A percentile compares a stretch with the other conserved stretches of the same genome.
phyloP scores from a whole-genome alignment of 2,329 filamentous ascomycete genomes.

The Cercospora citrullina region DNA sequence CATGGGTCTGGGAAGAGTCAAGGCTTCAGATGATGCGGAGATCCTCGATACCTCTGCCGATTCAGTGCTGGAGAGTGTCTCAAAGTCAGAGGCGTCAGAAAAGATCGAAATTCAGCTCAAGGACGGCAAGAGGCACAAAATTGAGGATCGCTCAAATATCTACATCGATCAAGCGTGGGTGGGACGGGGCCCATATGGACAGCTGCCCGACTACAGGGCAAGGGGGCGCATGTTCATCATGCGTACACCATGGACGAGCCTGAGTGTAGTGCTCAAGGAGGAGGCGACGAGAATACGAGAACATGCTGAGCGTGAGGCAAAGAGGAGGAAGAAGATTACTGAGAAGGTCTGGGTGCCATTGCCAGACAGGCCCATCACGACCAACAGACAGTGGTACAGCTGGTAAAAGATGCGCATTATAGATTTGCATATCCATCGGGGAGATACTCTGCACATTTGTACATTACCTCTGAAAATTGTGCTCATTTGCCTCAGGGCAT shows the following conservation, averaged over 20 bases:
- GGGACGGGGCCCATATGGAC: conserved; percentile 67
- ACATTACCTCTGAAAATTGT: not conserved
- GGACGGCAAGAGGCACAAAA: conserved; percentile 69
- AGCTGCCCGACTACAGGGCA: conserved; percentile 69
- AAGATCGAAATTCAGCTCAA: conserved; percentile 66
- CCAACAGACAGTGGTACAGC: conserved; percentile 82
- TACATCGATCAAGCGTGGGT: conserved; percentile 96
- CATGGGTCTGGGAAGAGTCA: conserved; percentile 68
- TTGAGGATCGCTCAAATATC: conserved; percentile 74
- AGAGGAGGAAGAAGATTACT: conserved; percentile 67
- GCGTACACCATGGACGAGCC: conserved; percentile 72
- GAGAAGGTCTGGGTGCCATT: conserved; percentile 83
- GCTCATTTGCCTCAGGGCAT: not conserved
- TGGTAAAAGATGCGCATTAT: conserved; percentile 61
- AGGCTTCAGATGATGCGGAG: conserved; percentile 22
- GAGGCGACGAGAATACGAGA: conserved; percentile 84
- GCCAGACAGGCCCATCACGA: conserved; percentile 79
- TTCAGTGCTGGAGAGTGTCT: conserved; percentile 2
- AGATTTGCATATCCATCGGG: not conserved
- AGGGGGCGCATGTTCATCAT: conserved; percentile 69
- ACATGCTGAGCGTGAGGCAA: conserved; percentile 73
- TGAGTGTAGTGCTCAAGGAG: conserved; percentile 81
- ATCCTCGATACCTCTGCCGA: conserved; percentile 17
- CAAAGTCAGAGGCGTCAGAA: not conserved
- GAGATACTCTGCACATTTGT: not conserved